Base-by-base conservation (phyloP, 345 rosid genomes). In the Luvunga scandens region DNA sequence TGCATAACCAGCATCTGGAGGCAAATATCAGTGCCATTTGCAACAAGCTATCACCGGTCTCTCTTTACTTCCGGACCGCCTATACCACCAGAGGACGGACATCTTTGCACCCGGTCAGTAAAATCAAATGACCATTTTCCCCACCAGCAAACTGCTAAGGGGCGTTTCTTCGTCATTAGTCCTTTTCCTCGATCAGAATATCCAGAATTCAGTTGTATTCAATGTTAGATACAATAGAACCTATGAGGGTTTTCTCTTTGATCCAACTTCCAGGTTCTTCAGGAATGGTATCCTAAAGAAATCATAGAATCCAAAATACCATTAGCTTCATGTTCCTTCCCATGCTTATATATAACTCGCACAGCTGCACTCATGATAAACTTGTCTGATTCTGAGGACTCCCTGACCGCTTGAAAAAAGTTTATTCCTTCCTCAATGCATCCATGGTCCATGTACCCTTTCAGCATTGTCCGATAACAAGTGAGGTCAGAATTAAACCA, bases 381-480 rank as follows among this genome's bases (percentile, higher is more conserved):
- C 75, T 86, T 79, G 80, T 92, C 94, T 69, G 81, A 77, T 73
- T 82, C 78, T 30, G 81, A 83, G 70, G 77, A 69, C 69, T 80
- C 88, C 70, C 64, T 82, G 21, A 90, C 84, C 86, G 77, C 85
- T 76, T 92, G 88, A 73, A 84, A 92, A 81, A 86, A 84, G 42
- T 80, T 39, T 25, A 90, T 81, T 18, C 93, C 97, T 79, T 88
- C 86, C 81, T 84, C 86, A 9, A 83, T 88, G 25, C 72, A 70
- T 82, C 92, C 92, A 72, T 75, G 81, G 60, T 85, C 88, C 86
- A 90, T 28, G 84, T 89, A 92, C 60, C 94, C 93, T 83, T 89
- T 88, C 14, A 90, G 82, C 88, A 92, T 88, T 45, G 85, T 82
- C 39, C 87, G 86, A 53, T 61, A 82, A 80, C 92, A 91, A 28